phyloP scores from a whole-genome alignment of 2,329 filamentous ascomycete genomes.

The Penicillium sp. region DNA sequence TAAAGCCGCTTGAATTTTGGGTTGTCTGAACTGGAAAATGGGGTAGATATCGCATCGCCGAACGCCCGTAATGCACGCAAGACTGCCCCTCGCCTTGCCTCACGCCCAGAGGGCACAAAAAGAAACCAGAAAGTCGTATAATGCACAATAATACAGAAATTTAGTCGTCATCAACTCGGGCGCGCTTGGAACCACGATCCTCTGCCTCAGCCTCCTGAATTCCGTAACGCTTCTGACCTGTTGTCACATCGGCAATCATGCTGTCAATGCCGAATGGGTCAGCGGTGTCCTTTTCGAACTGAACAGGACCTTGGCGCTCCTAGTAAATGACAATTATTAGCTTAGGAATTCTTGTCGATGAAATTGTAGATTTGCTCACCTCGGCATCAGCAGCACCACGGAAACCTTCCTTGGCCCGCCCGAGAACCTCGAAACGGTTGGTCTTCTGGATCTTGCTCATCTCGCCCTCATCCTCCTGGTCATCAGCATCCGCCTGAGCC shows the following conservation, averaged over 20 bases:
- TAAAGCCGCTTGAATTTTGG: neutral
- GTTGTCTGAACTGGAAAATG: constrained; percentile 6
- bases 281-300: constrained; percentile 85
- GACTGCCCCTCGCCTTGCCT: constrained; percentile 5
- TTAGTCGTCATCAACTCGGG: constrained; percentile 71
- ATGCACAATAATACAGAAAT: constrained; percentile 8
- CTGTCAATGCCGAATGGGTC: constrained; percentile 95
- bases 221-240: constrained; percentile 48
- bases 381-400: constrained; percentile 79
- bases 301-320: constrained; percentile 85
- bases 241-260: constrained; percentile 78
- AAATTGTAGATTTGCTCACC: constrained; percentile 46
- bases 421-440: constrained; percentile 84
- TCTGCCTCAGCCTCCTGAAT: constrained; percentile 42
- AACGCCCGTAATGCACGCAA: constrained; percentile 34
- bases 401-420: constrained; percentile 80
- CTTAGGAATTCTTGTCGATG: neutral
- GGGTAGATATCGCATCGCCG: constrained; percentile 12
- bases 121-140: constrained; percentile 14
- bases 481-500: constrained; percentile 69
- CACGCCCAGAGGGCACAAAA: constrained; percentile 2
- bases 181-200: constrained; percentile 61
- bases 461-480: constrained; percentile 76
- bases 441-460: constrained; percentile 86
- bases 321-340: constrained; percentile 30